phyloP scores from a whole-genome alignment of 2,329 filamentous ascomycete genomes.

The Fulvia fulva region DNA sequence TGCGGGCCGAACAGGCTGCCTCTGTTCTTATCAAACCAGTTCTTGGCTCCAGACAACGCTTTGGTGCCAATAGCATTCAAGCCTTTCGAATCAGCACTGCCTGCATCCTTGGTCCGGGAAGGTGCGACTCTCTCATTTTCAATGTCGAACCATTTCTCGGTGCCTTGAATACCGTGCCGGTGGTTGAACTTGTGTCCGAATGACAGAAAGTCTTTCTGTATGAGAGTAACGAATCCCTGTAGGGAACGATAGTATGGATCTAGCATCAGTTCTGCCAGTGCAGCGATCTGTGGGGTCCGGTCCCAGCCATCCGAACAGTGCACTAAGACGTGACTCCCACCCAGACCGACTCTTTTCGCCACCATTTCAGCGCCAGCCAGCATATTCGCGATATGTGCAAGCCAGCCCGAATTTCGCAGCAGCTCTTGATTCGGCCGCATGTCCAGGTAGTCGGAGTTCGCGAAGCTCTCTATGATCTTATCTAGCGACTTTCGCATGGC shows the following conservation, averaged over 20 bases:
- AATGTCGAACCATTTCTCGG: conserved; percentile 89
- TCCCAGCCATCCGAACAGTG: conserved; percentile 99
- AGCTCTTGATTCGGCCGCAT: conserved; percentile 77
- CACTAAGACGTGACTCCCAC: conserved; percentile 91
- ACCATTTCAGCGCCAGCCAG: conserved; percentile 82
- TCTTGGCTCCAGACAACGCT: conserved; percentile 69
- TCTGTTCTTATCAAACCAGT: conserved; percentile 76
- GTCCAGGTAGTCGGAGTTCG: conserved; percentile 83
- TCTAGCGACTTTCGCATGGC: conserved; percentile 91
- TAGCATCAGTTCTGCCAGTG: conserved; percentile 80
- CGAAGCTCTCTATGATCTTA: conserved; percentile 82
- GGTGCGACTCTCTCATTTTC: conserved; percentile 72
- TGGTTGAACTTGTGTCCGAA: conserved; percentile 98
- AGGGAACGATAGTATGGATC: conserved; percentile 94
- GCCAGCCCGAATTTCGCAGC: conserved; percentile 80
- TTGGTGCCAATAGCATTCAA: conserved; percentile 58
- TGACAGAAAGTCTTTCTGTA: conserved; percentile 97
- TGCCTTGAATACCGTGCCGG: conserved; percentile 79
- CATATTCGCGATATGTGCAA: conserved; percentile 81
- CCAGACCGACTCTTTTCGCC: conserved; percentile 80
- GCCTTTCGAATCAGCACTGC: conserved; percentile 41
- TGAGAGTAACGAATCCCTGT: conserved; percentile 86
- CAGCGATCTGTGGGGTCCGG: conserved; percentile 89
- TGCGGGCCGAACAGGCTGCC: conserved; percentile 30
- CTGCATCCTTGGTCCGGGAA: conserved; percentile 33